Percentiles rank a stretch among this genome's conserved stretches.
Conservation (phyloP, 306 rosid species). For the Hippophae tibetana region DNA sequence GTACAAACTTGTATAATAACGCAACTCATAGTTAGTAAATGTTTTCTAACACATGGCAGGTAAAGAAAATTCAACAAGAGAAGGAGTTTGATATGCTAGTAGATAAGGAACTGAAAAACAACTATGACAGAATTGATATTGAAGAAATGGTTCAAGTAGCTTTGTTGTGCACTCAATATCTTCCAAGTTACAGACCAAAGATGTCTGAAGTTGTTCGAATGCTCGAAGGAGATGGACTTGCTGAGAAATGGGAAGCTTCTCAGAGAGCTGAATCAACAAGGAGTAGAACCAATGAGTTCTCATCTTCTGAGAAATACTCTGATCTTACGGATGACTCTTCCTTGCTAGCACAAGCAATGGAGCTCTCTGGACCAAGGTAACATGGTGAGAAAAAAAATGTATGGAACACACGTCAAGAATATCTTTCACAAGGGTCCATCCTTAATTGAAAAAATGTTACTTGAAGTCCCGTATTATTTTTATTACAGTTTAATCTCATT, state of each 20-base stretch:
- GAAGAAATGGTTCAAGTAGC: slow-evolving; percentile 90
- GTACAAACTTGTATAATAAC: too few relatives aligned
- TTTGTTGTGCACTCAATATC: slow-evolving; percentile 73
- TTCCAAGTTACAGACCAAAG: slow-evolving; percentile 77
- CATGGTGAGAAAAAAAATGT: neutral
- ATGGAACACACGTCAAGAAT: too few relatives aligned
- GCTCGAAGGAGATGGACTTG: slow-evolving; percentile 99
- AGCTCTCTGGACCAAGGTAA: slow-evolving; percentile 96
- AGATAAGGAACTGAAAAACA: slow-evolving; percentile 61
- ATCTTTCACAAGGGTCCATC: too few relatives aligned
- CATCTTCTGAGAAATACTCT: slow-evolving; percentile 75
- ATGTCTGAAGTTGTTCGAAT: slow-evolving; percentile 94
- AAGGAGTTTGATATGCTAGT: slow-evolving; percentile 71
- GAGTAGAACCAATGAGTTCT: slow-evolving; percentile 65
- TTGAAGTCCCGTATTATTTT: too few relatives aligned
- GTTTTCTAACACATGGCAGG: slow-evolving; percentile 33
- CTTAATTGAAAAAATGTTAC: too few relatives aligned
- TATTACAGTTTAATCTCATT: too few relatives aligned
- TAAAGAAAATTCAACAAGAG: slow-evolving; percentile 79
- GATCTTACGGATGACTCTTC: slow-evolving; percentile 98
- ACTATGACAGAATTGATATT: slow-evolving; percentile 68
- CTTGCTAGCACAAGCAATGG: slow-evolving; percentile 94
- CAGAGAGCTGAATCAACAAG: slow-evolving; percentile 73
- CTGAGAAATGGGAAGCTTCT: slow-evolving; percentile 96
- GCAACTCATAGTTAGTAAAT: too few relatives aligned